Evolutionary conservation across 2,329 filamentous ascomycete species (phyloP).

Genomic region (Akanthomyces dipterigenus): DNA sequence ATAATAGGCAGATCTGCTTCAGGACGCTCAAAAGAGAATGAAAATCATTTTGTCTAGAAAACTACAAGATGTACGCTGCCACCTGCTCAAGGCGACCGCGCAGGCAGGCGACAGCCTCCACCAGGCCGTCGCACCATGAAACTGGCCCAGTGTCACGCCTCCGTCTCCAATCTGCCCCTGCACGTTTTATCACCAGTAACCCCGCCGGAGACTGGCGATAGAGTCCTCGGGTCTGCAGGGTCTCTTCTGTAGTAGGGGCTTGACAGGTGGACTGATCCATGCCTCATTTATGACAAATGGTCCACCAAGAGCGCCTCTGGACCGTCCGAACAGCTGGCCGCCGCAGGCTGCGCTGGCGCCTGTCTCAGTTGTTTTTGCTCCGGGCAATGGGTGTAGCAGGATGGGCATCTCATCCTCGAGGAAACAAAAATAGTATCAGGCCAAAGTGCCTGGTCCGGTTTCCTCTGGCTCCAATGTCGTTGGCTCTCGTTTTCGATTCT

Average conservation of each 20-base stretch:
- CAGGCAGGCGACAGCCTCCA: background rate
- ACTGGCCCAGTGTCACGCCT: slow-evolving; percentile 5
- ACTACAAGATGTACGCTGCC: background rate
- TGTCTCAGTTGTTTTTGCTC: background rate
- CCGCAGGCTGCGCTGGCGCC: no score
- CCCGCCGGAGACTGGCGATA: background rate
- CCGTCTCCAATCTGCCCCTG: slow-evolving; percentile 7
- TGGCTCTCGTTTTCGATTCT: background rate
- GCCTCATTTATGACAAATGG: no score
- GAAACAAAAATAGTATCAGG: slow-evolving; percentile 8
- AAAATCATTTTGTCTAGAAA: background rate
- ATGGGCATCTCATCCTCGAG: background rate
- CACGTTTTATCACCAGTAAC: background rate
- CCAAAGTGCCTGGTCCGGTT: background rate
- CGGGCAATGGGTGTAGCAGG: background rate
- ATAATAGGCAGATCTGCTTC: no score
- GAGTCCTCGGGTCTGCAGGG: background rate
- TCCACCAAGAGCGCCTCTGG: background rate
- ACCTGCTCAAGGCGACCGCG: background rate
- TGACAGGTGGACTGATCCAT: no score
- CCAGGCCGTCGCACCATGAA: slow-evolving; percentile 8
- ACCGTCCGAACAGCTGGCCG: no score
- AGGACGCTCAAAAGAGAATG: no score
- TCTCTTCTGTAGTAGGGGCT: background rate
- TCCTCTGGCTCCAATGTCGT: background rate